Base-by-base conservation (phyloP, 2,329 filamentous ascomycete genomes). In the Aureobasidium sp. region DNA sequence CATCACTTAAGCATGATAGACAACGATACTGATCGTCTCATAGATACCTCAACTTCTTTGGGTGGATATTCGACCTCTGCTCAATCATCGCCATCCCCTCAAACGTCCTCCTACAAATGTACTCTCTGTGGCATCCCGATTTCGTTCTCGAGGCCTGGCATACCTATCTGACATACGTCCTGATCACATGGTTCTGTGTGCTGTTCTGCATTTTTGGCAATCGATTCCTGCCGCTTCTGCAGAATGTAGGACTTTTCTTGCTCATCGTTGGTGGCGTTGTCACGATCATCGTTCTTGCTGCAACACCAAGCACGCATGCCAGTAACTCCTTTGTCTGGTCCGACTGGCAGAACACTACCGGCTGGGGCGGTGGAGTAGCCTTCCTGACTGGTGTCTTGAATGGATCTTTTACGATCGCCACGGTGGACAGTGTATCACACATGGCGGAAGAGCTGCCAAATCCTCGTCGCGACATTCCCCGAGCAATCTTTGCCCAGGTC, bases 21-120 rank as follows among this genome's bases (percentile, higher is more conserved):
- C n/a, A 39, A 27, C 5, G 22, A 8, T 39, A 14, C 34, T 52
- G 20, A 52, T 22, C 25, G n/a, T 34, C 73, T 61, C 67, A 69
- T 9, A 72, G 73, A 11, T 71, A 63, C 8, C 64, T 74, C 47
- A 84, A 84, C 69, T 83, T 82, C 67, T 82, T 80, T 64, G 82
- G 65, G 20, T 87, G 85, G 85, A 80, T 86, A 65, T 84, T 87
- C 63, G 84, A 82, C 64, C 77, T 84, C 6, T 82, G 84, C 4
- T 82, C 83, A 1, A 81, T 87, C 68, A 74, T 81, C 17, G 78
- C 81, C 62, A 84, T 87, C 63, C 77, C 83, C 5, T 80, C 79
- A 64, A 86, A 87, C 68, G 79, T 86, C 66, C 73, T 80, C 14
- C 80, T 87, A 20, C 81, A 82, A 67, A 82, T 87, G 79, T 87